Conservation (phyloP, 768 basidiomycete species). For the Lactarius quietus region DNA sequence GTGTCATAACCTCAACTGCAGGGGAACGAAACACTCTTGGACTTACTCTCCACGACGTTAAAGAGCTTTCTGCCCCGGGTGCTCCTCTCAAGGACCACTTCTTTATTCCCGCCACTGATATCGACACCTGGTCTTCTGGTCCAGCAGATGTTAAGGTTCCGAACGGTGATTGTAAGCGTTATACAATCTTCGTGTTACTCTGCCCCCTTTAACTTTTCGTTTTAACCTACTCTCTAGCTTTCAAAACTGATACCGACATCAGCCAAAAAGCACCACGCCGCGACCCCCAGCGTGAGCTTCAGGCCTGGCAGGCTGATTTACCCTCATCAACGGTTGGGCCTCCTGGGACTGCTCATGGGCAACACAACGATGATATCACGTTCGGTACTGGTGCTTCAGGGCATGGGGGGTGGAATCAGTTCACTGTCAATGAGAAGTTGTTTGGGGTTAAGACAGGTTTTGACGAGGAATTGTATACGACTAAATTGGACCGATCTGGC, state of each 20-base stretch:
- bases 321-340: constrained; percentile 33
- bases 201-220: constrained; percentile 1
- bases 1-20: constrained; percentile 57
- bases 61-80: constrained; percentile 63
- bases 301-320: constrained; percentile 63
- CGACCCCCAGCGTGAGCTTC: constrained; percentile 80
- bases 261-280: constrained; percentile 49
- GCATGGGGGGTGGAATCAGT: constrained; percentile 79
- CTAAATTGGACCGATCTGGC: constrained; percentile 79
- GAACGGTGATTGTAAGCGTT: constrained; percentile 66
- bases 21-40: constrained; percentile 67
- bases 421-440: constrained; percentile 85
- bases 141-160: constrained; percentile 66
- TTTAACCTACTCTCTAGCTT: constrained; percentile 39
- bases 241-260: constrained; percentile 82
- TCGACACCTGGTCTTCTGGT: constrained; percentile 69
- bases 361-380: constrained; percentile 60
- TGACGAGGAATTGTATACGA: constrained; percentile 94
- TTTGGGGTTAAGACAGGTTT: constrained; percentile 92
- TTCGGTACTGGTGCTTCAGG: constrained; percentile 54
- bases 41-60: constrained; percentile 72
- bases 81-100: constrained; percentile 65
- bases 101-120: constrained; percentile 69
- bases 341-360: constrained; percentile 29
- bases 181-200: constrained; percentile 1